Conservation (phyloP, 2,329 filamentous ascomycete species). For the Teratosphaeria nubilosa region DNA sequence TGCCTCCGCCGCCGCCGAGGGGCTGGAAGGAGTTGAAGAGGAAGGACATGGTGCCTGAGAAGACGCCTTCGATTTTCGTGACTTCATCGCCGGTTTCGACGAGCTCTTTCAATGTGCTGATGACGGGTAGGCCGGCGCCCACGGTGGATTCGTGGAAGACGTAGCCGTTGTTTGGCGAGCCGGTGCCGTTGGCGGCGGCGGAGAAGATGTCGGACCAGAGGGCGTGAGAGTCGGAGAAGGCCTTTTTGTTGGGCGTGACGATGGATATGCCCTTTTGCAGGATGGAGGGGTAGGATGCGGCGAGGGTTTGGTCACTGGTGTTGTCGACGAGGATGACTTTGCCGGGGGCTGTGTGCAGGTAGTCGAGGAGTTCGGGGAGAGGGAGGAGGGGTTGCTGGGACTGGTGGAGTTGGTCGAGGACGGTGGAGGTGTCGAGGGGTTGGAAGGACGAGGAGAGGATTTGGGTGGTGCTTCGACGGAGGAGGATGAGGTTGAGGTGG, state of each 20-base stretch:
- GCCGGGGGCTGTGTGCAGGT: constrained; percentile 66
- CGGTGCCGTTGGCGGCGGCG: constrained; percentile 53
- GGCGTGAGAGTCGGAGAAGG: constrained; percentile 70
- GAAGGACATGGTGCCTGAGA: constrained; percentile 96
- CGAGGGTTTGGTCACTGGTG: constrained; percentile 81
- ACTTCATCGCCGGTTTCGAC: constrained; percentile 87
- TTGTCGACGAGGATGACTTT: constrained; percentile 87
- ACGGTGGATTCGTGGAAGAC: constrained; percentile 94
- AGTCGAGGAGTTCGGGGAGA: constrained; percentile 62
- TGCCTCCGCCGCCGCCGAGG: constrained; percentile 60
- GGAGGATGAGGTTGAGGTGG: constrained; percentile 66
- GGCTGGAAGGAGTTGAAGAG: constrained; percentile 96
- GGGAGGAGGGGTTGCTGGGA: constrained; percentile 56
- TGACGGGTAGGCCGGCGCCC: constrained; percentile 83
- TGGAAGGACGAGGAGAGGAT: constrained; percentile 66
- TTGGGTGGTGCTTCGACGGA: constrained; percentile 76
- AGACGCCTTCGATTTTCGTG: constrained; percentile 88
- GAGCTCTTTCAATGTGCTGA: constrained; percentile 90
- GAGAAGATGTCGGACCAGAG: constrained; percentile 83
- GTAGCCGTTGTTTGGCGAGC: constrained; percentile 48
- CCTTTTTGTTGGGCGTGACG: constrained; percentile 98
- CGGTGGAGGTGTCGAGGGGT: constrained; percentile 51
- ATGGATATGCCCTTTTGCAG: constrained; percentile 75
- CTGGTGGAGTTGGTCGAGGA: constrained; percentile 51
- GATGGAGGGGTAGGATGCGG: constrained; percentile 71